Conservation (phyloP, 495 filamentous ascomycete species). For the Cairneyella variabilis region DNA sequence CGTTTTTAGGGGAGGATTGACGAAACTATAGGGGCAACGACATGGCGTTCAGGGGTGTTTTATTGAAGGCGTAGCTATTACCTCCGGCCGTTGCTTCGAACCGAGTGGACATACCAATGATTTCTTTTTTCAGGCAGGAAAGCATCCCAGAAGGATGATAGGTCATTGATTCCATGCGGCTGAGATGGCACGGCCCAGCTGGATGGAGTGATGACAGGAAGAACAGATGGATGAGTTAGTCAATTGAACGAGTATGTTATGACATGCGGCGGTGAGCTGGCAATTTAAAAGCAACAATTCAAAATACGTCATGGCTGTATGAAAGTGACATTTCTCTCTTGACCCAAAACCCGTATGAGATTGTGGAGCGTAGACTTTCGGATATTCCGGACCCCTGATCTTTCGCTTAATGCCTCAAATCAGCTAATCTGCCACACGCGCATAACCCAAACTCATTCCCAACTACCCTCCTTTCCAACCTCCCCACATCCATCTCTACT, state of each 20-base stretch:
- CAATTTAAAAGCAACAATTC: slow-evolving; percentile 18
- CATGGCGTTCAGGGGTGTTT: slow-evolving; percentile 21
- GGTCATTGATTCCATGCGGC: slow-evolving; percentile 4
- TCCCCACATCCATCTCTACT: neutral
- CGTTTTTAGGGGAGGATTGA: slow-evolving; percentile 13
- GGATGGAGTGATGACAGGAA: neutral
- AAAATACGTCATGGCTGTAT: neutral
- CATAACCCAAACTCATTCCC: neutral
- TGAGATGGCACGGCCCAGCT: neutral
- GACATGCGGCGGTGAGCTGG: neutral
- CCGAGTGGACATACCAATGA: slow-evolving; percentile 25
- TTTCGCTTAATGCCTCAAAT: slow-evolving; percentile 34
- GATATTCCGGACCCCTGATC: no score
- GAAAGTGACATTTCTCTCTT: no score
- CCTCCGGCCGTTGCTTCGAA: slow-evolving; percentile 4
- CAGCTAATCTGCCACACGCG: slow-evolving; percentile 17
- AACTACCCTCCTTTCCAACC: neutral
- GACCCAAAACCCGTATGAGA: no score
- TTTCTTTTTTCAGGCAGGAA: slow-evolving; percentile 16
- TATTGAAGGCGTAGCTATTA: slow-evolving; percentile 3
- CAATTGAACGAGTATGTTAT: neutral
- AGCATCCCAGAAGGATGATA: neutral
- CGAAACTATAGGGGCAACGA: slow-evolving; percentile 14
- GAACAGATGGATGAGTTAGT: neutral
- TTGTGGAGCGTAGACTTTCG: no score